Percentiles rank a stretch among this genome's conserved stretches.
phyloP scores from a whole-genome alignment of 495 filamentous ascomycete genomes.

The Neohortaea acidophila region DNA sequence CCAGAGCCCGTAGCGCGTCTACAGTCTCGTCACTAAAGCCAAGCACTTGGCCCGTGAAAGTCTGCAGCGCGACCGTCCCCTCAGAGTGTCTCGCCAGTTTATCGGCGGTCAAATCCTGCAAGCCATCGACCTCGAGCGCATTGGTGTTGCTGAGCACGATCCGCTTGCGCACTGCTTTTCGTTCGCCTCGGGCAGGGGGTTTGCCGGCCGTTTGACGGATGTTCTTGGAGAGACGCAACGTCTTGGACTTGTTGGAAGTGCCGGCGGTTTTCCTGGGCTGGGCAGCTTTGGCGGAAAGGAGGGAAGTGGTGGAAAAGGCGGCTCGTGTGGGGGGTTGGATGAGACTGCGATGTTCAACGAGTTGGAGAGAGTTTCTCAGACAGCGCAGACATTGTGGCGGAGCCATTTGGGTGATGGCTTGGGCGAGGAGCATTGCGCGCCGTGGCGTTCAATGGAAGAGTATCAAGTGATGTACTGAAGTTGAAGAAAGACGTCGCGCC shows the following conservation, averaged over 20 bases:
- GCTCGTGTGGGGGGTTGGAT: conserved; percentile 23
- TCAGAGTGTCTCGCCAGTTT: conserved; percentile 26
- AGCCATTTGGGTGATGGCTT: too few species aligned
- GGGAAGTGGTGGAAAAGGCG: conserved; percentile 21
- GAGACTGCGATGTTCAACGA: not conserved
- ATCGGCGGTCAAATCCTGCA: conserved; percentile 43
- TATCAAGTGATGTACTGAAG: too few species aligned
- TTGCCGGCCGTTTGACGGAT: conserved; percentile 21
- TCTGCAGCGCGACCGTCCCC: conserved; percentile 23
- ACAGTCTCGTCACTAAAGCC: conserved; percentile 53
- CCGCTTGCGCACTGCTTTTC: conserved; percentile 72
- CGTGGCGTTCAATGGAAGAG: too few species aligned
- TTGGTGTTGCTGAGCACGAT: conserved; percentile 88
- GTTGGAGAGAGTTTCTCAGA: not conserved
- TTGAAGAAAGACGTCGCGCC: too few species aligned
- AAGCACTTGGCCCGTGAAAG: conserved; percentile 44
- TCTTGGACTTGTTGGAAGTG: conserved; percentile 8
- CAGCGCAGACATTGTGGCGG: not conserved
- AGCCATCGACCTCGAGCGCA: conserved; percentile 55
- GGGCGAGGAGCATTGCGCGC: too few species aligned
- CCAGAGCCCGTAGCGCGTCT: conserved; percentile 61
- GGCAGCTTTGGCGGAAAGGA: conserved; percentile 27
- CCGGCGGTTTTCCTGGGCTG: conserved; percentile 21
- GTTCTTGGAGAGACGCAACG: conserved; percentile 11
- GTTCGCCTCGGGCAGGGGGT: conserved; percentile 56